These are phyloP conservation scores for Brasilioporus rufonigricans DNA, from an alignment of 768 basidiomycete genomes.

Conservation along the genomic window DNA sequence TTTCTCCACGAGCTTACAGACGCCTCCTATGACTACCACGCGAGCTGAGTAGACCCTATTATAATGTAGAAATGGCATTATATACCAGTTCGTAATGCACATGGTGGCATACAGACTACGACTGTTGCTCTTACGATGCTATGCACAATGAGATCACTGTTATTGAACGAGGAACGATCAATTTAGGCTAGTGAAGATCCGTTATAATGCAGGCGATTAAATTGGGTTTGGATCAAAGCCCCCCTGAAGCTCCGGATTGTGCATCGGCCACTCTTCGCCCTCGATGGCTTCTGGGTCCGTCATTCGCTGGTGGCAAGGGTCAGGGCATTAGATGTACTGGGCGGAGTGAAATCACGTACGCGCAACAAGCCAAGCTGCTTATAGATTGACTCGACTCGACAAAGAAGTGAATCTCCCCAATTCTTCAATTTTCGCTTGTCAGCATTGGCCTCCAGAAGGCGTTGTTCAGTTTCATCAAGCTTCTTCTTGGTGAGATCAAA, in stretches of 20 bases:
- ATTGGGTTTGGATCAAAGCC: neutral
- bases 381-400: conserved; percentile 9
- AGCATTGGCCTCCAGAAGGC: conserved; percentile 15
- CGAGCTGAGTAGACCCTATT: too few species aligned
- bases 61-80: too few species aligned
- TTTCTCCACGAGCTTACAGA: too few species aligned
- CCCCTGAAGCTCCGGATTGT: neutral
- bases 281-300: neutral
- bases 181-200: neutral
- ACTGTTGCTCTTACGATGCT: too few species aligned
- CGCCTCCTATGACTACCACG: too few species aligned
- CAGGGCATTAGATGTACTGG: neutral
- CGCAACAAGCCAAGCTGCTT: conserved; percentile 9
- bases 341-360: conserved; percentile 2
- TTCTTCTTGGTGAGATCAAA: conserved; percentile 11
- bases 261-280: conserved; percentile 1
- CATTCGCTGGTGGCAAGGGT: conserved; percentile 11
- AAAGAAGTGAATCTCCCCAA: conserved; percentile 10
- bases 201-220: neutral
- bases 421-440: conserved; percentile 12
- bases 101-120: too few species aligned
- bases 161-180: neutral
- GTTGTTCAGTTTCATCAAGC: conserved; percentile 19
- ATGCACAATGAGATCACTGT: neutral
- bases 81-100: too few species aligned